Conservation (phyloP, 768 basidiomycete species). For the Mycena vitilis region DNA sequence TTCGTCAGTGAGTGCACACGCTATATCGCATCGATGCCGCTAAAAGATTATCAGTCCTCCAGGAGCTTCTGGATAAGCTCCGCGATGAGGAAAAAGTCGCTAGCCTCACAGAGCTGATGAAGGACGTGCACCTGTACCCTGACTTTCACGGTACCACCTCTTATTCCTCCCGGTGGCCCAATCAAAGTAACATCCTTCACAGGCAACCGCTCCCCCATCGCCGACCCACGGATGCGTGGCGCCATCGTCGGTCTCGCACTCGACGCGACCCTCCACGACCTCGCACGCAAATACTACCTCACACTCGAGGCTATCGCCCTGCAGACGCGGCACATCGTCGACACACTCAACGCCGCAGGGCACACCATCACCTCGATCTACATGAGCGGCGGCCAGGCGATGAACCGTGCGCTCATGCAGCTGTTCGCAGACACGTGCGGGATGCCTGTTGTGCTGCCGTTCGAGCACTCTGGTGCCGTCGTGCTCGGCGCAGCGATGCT, state of each 20-base stretch:
- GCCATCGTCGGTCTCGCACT: constrained; percentile 90
- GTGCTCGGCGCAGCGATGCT: constrained; percentile 96
- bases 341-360: constrained; percentile 86
- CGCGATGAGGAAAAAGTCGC: constrained; percentile 63
- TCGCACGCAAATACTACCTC: constrained; percentile 91
- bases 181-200: background rate
- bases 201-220: constrained; percentile 97
- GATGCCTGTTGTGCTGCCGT: constrained; percentile 86
- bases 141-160: constrained; percentile 82
- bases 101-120: constrained; percentile 85
- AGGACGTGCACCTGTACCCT: constrained; percentile 93
- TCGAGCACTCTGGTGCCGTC: constrained; percentile 81
- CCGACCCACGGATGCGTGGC: constrained; percentile 95
- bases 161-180: constrained; percentile 12
- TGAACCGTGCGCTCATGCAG: constrained; percentile 89
- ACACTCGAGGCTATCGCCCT: constrained; percentile 94
- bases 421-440: constrained; percentile 88
- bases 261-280: constrained; percentile 78
- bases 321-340: constrained; percentile 94
- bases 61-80: constrained; percentile 77
- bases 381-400: constrained; percentile 94
- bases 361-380: constrained; percentile 88
- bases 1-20: constrained; percentile 58
- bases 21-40: background rate
- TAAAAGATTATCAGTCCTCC: constrained; percentile 64